Conservation (phyloP, 345 rosid genomes). For the Gossypium turneri region DNA sequence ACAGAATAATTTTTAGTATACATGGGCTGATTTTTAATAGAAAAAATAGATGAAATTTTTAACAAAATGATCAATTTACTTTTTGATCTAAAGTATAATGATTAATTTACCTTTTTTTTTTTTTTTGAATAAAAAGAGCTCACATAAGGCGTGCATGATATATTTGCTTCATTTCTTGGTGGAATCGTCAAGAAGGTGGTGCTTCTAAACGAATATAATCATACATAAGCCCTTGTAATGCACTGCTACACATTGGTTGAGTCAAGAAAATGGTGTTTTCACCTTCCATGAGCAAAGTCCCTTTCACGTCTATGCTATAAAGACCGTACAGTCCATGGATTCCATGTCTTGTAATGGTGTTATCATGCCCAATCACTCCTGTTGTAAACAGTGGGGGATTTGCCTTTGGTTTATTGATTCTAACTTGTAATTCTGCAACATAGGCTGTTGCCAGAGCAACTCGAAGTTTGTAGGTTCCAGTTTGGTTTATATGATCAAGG, state of each 20-base stretch:
- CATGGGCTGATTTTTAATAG: no score
- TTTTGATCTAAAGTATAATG: no score
- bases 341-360: constrained; percentile 63
- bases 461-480: constrained; percentile 37
- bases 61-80: no score
- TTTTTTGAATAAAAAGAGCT: no score
- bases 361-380: constrained; percentile 58
- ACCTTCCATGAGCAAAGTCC: constrained; percentile 32
- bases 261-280: constrained; percentile 47
- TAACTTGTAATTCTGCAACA: constrained; percentile 48
- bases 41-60: no score
- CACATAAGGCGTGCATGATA: no score
- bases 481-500: constrained; percentile 20
- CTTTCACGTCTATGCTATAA: constrained; percentile 32
- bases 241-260: constrained; percentile 33
- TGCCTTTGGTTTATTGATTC: constrained; percentile 27
- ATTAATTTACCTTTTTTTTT: no score
- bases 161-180: background rate
- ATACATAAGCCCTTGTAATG: constrained; percentile 54
- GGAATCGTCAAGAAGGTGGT: constrained; percentile 20
- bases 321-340: constrained; percentile 60
- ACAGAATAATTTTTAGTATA: no score
- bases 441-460: constrained; percentile 56
- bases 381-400: constrained; percentile 45
- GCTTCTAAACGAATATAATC: constrained; percentile 62